Evolutionary conservation across 2,329 filamentous ascomycete species (phyloP).

Genomic region (Cladosporium velox): DNA sequence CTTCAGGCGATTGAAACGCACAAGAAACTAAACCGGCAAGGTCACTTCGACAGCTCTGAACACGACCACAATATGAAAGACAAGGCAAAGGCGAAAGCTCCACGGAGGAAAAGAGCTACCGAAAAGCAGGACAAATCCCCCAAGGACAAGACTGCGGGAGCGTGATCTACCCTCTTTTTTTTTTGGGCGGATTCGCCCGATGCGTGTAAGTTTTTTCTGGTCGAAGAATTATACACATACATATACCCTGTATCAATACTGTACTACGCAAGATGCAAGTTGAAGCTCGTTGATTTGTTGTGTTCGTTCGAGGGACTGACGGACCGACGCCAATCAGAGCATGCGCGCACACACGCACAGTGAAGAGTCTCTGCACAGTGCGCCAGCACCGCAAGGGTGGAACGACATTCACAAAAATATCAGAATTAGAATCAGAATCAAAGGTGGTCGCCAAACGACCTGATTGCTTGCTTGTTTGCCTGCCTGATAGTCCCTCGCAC

Average conservation of each 20-base stretch:
- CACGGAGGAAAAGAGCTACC: neutral
- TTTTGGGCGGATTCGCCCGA: neutral
- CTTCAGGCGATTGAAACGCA: neutral
- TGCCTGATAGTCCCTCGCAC: neutral
- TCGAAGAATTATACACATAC: neutral
- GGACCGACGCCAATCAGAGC: neutral
- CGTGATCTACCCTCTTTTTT: neutral
- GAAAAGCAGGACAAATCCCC: neutral
- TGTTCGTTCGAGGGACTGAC: neutral
- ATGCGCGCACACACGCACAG: neutral
- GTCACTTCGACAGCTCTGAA: neutral
- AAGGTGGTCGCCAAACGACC: neutral
- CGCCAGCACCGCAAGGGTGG: neutral
- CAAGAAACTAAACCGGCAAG: neutral
- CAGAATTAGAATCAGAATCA: neutral
- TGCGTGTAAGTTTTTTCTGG: neutral
- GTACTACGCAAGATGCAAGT: neutral
- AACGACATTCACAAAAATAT: neutral
- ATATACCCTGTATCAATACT: neutral
- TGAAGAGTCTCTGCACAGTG: neutral
- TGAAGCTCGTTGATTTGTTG: neutral
- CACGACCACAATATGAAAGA: neutral
- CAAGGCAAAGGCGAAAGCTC: neutral
- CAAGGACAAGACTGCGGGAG: neutral
- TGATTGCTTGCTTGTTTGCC: neutral